These are phyloP conservation scores for Phaeodactylum tricornutum DNA, from an alignment of 108 stramenopile species.

Conservation along the genomic window DNA sequence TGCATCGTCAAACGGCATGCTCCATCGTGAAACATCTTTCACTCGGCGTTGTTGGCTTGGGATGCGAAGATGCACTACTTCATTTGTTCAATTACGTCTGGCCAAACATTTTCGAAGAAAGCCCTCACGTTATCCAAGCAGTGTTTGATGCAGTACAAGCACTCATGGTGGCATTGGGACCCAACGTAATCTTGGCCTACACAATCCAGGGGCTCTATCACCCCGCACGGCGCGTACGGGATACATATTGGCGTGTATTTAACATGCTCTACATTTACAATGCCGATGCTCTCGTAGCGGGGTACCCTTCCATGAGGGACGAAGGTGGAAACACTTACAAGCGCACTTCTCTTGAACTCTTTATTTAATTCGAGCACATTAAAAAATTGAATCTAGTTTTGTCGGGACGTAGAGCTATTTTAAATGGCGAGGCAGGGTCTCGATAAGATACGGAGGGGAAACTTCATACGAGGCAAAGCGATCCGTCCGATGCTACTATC, in stretches of 20 bases:
- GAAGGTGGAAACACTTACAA: conserved; percentile 84
- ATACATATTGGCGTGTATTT: conserved; percentile 98
- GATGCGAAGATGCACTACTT: conserved; percentile 95
- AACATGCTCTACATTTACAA: conserved; percentile 97
- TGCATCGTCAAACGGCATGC: conserved; percentile 97
- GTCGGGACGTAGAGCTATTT: too few species aligned
- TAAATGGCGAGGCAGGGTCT: too few species aligned
- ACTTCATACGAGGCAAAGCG: too few species aligned
- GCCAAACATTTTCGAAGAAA: conserved; percentile 98
- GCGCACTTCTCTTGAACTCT: conserved; percentile 86
- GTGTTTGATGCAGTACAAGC: conserved; percentile 98
- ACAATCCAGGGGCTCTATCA: conserved; percentile 96
- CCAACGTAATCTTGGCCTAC: conserved; percentile 84
- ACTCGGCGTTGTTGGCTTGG: conserved; percentile 91
- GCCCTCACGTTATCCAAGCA: conserved; percentile 96
- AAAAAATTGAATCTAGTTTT: too few species aligned
- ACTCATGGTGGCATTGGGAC: conserved; percentile 91
- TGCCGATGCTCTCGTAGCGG: conserved; percentile 89
- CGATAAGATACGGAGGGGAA: too few species aligned
- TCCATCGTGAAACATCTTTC: conserved; percentile 96
- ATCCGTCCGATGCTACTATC: too few species aligned
- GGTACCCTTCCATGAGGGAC: conserved; percentile 83
- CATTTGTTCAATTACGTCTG: conserved; percentile 98
- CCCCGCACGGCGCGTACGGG: conserved; percentile 95
- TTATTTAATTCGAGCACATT: conserved; percentile 52